Percentiles rank a stretch among this genome's conserved stretches.
Conservation (phyloP, 2,329 filamentous ascomycete species). For the Colletotrichum abscissum region DNA sequence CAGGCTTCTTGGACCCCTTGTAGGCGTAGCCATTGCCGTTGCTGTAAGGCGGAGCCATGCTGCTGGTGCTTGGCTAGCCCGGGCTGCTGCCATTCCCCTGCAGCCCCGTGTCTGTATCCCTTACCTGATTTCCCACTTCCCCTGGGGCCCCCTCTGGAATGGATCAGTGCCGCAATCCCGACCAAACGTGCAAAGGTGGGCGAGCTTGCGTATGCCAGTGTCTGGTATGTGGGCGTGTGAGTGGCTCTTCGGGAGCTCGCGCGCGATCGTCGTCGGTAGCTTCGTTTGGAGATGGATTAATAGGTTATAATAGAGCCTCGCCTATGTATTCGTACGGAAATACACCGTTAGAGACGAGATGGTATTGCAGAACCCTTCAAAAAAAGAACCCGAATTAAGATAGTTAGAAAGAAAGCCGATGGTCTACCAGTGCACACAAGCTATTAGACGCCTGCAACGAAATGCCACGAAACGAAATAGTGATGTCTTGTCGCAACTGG, state of each 20-base stretch:
- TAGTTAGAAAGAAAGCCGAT: not conserved
- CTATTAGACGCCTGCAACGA: conserved; percentile 17
- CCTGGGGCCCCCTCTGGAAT: conserved; percentile 15
- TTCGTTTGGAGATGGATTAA: not conserved
- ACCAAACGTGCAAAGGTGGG: not conserved
- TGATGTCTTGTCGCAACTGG: not conserved
- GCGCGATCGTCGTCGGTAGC: conserved; percentile 26
- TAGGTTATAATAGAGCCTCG: not conserved
- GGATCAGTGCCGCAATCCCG: conserved; percentile 19
- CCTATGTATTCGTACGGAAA: not conserved
- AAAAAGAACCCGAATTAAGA: not conserved
- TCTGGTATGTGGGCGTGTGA: conserved; percentile 9
- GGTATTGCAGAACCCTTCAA: not conserved
- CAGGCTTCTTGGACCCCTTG: conserved; percentile 24
- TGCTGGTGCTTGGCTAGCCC: conserved; percentile 25
- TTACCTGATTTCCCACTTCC: conserved; percentile 11
- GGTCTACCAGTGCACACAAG: not conserved
- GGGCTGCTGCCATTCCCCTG: conserved; percentile 42
- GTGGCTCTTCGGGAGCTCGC: conserved; percentile 11
- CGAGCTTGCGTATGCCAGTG: conserved; percentile 21
- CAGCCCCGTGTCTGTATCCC: conserved; percentile 12
- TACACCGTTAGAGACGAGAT: not conserved
- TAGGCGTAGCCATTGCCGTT: conserved; percentile 44
- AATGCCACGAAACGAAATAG: not conserved
- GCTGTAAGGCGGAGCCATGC: conserved; percentile 52